Evolutionary conservation across 805 yeast genomes (phyloP).

Genomic region (Nakazawaea ambrosiae): DNA sequence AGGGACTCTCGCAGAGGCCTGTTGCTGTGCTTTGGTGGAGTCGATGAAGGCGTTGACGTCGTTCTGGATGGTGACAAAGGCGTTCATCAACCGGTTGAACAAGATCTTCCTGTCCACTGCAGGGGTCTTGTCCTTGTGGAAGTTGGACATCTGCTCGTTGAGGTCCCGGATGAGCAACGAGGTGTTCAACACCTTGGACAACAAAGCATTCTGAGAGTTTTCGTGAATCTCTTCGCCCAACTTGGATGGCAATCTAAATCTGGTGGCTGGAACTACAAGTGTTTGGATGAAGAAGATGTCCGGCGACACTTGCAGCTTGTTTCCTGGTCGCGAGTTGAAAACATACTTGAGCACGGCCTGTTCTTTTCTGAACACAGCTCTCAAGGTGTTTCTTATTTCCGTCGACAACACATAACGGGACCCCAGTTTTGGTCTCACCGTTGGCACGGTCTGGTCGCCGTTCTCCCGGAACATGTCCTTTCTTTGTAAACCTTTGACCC

Average conservation of each 20-base stretch:
- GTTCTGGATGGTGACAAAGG: constrained; percentile 90
- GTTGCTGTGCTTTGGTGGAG: constrained; percentile 79
- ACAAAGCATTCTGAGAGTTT: constrained; percentile 83
- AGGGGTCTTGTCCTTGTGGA: constrained; percentile 52
- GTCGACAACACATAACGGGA: constrained; percentile 83
- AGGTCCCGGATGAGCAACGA: constrained; percentile 79
- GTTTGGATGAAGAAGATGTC: constrained; percentile 89
- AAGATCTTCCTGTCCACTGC: constrained; percentile 68
- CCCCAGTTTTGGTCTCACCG: constrained; percentile 57
- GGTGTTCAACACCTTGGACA: constrained; percentile 74
- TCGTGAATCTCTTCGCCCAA: constrained; percentile 96
- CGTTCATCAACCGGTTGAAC: constrained; percentile 89
- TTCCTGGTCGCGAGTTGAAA: constrained; percentile 75
- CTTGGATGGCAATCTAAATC: constrained; percentile 95
- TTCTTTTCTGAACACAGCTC: constrained; percentile 71
- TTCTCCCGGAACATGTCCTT: constrained; percentile 56
- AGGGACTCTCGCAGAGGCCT: constrained; percentile 56
- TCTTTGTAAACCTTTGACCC: constrained; percentile 72
- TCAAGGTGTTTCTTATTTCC: constrained; percentile 75
- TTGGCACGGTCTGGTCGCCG: constrained; percentile 31
- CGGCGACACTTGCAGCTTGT: constrained; percentile 41
- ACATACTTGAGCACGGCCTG: constrained; percentile 58
- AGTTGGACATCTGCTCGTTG: constrained; percentile 70
- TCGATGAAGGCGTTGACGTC: constrained; percentile 94
- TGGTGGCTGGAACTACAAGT: constrained; percentile 90